Conservation (phyloP, 805 yeast species). For the Isabelozyma gotoi region DNA sequence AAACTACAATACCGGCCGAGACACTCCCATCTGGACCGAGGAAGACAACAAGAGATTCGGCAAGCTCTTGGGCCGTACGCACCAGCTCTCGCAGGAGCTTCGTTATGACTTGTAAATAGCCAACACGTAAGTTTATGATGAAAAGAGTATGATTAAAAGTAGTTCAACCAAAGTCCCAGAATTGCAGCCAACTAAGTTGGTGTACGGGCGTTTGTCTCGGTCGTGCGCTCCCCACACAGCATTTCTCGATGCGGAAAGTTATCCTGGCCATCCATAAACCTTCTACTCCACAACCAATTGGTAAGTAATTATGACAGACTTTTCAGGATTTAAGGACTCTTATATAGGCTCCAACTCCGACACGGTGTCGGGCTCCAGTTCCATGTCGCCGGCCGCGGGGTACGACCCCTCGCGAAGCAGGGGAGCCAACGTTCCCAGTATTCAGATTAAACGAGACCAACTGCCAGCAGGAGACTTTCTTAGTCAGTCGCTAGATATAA, state of each 20-base stretch:
- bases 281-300: not conserved
- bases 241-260: not conserved
- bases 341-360: conserved; percentile 9
- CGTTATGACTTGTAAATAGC: conserved; percentile 2
- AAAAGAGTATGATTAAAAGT: too few relatives aligned
- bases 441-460: conserved; percentile 26
- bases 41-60: conserved; percentile 34
- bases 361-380: conserved; percentile 9
- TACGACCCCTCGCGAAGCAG: conserved; percentile 5
- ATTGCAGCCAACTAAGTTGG: not conserved
- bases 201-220: too few relatives aligned
- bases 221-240: too few relatives aligned
- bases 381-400: conserved; percentile 14
- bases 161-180: too few relatives aligned
- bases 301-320: conserved; percentile 9
- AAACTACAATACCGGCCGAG: conserved; percentile 13
- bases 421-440: conserved; percentile 21
- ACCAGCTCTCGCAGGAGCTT: conserved; percentile 6
- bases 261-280: not conserved
- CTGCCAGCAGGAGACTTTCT: conserved; percentile 19
- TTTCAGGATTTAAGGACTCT: conserved; percentile 18
- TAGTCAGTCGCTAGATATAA: conserved; percentile 35
- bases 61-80: conserved; percentile 14
- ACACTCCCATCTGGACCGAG: conserved; percentile 33
- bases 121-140: not conserved